Base-by-base conservation (phyloP, 768 basidiomycete species). In the Suillus paluster region DNA sequence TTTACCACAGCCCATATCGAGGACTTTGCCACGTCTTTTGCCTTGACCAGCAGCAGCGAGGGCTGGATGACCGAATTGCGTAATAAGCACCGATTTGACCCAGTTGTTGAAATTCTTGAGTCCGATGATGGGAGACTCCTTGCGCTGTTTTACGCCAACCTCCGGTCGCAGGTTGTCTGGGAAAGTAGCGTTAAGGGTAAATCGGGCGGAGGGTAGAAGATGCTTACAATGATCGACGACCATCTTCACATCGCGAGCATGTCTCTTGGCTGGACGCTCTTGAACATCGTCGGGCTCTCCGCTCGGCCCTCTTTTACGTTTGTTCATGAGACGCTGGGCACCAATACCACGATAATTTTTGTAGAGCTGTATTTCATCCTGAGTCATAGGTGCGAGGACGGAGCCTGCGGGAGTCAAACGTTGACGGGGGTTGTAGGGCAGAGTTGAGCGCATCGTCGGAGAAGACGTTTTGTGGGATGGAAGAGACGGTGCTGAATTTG, bases 71-170 rank as follows among this genome's bases (percentile, higher is more conserved):
- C 91, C 92, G 69, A 93, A 97, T 57, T 91, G 91, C 10, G 91
- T 89, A 71, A 99, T 97, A 64, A 99, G 83, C 19, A 99, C 96
- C 11, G 94, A 95, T 75, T 99, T 99, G 68, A 99, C 91, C 97
- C 97, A 99, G 79, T 99, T 99, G 79, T 99, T 99, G 79, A 99
- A 99, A 72, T 85, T 91, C 76, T 97, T 98, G 59, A 99, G 85
- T 41, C 97, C 97, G 59, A 97, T 94, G 68, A 99, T 99, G 46
- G 95, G 94, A 7, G 96, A 98, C 19, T 91, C 87, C 65, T 84
- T 84, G 36, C 97, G 92, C 69, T 91, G 88, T 11, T 86, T 81
- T 34, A 94, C 86, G 60, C 94, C 95, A 11, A 97, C 91, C 62
- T 99, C 95, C 7, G 95, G 95, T 12, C 97, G 86, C 15, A 87